Percentiles rank a stretch among this genome's conserved stretches.
Evolutionary conservation across 1,139 yeast genomes (phyloP).

Genomic region (Maudiozyma humilis): DNA sequence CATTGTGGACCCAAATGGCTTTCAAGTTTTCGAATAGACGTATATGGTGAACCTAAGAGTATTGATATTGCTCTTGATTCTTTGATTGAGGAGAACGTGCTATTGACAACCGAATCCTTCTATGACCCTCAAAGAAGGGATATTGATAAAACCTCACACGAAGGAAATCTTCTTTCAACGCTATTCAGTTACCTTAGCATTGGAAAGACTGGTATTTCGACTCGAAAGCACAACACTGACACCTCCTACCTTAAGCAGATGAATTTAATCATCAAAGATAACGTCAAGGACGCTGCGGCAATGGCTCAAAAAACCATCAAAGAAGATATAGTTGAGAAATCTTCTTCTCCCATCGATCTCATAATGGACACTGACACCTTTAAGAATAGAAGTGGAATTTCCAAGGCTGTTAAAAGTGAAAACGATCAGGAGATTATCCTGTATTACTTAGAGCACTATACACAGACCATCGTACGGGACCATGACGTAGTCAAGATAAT

Average conservation of each 20-base stretch:
- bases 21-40: constrained; percentile 24
- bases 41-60: constrained; percentile 32
- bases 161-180: not conserved
- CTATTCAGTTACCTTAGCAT: constrained; percentile 13
- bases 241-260: constrained; percentile 18
- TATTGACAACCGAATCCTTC: constrained; percentile 28
- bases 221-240: constrained; percentile 12
- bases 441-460: constrained; percentile 16
- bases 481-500: constrained; percentile 19
- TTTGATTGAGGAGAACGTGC: constrained; percentile 25
- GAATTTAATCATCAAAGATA: constrained; percentile 13
- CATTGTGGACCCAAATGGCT: constrained; percentile 26
- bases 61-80: constrained; percentile 33
- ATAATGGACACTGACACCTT: constrained; percentile 20
- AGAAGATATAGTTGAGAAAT: constrained; percentile 13
- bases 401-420: not conserved
- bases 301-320: constrained; percentile 11
- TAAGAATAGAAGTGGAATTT: constrained; percentile 4
- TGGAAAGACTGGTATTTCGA: constrained; percentile 6
- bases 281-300: constrained; percentile 12
- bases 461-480: constrained; percentile 13
- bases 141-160: not conserved
- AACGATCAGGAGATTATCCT: constrained; percentile 17
- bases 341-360: constrained; percentile 21
- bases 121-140: not conserved